Evolutionary conservation across 2,329 filamentous ascomycete genomes (phyloP), one percentile per base, ranked within the genome.

Genomic region (Sclerotinia subarctica): DNA sequence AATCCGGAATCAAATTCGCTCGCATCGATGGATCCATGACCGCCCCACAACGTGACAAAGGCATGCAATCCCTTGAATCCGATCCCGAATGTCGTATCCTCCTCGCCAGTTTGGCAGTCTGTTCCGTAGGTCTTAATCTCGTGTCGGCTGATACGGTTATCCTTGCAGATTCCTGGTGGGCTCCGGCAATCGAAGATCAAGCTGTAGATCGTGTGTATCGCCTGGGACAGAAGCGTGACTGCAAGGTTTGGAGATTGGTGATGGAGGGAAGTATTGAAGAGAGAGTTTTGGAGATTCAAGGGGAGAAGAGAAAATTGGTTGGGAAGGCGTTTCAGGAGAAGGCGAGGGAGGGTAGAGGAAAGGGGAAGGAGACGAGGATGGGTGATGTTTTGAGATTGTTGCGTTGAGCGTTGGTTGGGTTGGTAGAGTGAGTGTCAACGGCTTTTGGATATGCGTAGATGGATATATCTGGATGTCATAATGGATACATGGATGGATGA

Each of bases 111-210:
- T 81, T 97, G 53, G 86, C 87, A 10, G 93, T 95, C 8, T 94
- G 92, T 78, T 91, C 89, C 64, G 93, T 97, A 1, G 93, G 93
- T 0, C 83, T 97, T 57, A 96, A 96, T 74, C 85, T 97, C 17
- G 91, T 94, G 0, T 88, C 92, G 0, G 93, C 93, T 0, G 93
- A 95, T 74, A 93, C 93, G 8, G 92, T 96, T 69, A 88, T 97
- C 57, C 82, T 97, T 26, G 86, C 88, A 0, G 93, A 97, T 78
- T 91, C 87, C 69, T 97, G 92, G 93, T 97, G 93, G 91, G 93
- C 93, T 1, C 93, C 93, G 0, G 93, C 93, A 0, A 95, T 97
- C 67, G 93, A 97, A 78, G 93, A 96, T 73, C 93, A 97, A 77
- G 94, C 94, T 4, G 85, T 96, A 3, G 93, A 97, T 76, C 89